These are phyloP conservation scores for Phalaenopsis equestris DNA, from an alignment of 106 monocot genomes.

Conservation along the genomic window DNA sequence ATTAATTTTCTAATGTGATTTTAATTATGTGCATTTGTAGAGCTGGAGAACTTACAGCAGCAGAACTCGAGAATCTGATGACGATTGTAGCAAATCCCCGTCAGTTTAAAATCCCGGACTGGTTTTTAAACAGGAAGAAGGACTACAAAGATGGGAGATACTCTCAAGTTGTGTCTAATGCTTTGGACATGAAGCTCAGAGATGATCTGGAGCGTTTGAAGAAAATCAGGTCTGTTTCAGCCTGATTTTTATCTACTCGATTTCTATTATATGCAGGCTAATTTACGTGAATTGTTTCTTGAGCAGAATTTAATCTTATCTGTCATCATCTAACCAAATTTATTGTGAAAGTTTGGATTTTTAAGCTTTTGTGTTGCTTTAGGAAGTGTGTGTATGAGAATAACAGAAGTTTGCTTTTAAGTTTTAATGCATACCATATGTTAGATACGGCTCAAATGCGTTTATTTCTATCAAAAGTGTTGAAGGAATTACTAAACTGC, in stretches of 20 bases:
- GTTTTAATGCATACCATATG: too few relatives aligned
- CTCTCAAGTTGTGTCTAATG: conserved; percentile 59
- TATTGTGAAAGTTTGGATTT: neutral
- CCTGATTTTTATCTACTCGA: neutral
- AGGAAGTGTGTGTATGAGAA: too few relatives aligned
- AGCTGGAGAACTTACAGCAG: conserved; percentile 52
- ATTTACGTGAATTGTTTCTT: neutral
- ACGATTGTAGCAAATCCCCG: conserved; percentile 54
- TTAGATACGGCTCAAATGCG: too few relatives aligned
- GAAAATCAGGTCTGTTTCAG: conserved; percentile 35
- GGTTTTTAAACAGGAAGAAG: conserved; percentile 72
- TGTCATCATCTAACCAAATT: neutral
- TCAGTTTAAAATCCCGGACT: conserved; percentile 66
- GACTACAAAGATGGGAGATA: conserved; percentile 68
- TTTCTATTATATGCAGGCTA: neutral
- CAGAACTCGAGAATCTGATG: conserved; percentile 64
- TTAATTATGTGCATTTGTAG: conserved; percentile 13
- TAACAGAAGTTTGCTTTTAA: too few relatives aligned
- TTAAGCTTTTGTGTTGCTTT: neutral
- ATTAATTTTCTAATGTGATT: neutral
- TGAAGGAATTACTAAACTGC: too few relatives aligned
- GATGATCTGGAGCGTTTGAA: conserved; percentile 57
- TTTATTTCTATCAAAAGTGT: too few relatives aligned
- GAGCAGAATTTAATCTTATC: neutral
- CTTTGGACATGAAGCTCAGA: conserved; percentile 63